Evolutionary conservation across 2,329 filamentous ascomycete genomes (phyloP).

Genomic region (Parastagonospora nodorum): DNA sequence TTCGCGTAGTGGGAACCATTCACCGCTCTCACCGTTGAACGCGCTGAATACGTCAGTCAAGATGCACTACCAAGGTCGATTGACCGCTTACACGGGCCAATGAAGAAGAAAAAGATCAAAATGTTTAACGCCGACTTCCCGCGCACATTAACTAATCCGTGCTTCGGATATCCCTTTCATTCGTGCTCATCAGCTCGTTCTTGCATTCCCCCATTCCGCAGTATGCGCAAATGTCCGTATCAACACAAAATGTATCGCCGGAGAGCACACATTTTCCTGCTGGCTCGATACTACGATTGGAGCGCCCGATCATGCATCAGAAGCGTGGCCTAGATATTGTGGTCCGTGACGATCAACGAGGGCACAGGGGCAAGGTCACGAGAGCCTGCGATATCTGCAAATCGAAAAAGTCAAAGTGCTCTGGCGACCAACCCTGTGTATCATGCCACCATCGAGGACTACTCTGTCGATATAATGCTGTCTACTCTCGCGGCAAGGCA

Average conservation of each 20-base stretch:
- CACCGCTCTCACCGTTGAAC: constrained; percentile 38
- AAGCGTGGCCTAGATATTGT: constrained; percentile 11
- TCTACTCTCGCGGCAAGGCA: constrained; percentile 32
- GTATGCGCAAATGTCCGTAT: background rate
- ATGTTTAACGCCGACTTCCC: constrained; percentile 65
- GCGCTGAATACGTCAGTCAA: constrained; percentile 7
- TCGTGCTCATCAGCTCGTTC: too few relatives aligned
- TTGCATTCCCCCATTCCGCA: too few relatives aligned
- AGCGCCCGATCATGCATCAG: background rate
- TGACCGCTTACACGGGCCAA: constrained; percentile 54
- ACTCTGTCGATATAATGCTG: constrained; percentile 29
- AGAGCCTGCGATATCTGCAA: constrained; percentile 40
- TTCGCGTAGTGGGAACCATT: constrained; percentile 31
- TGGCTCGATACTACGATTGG: too few relatives aligned
- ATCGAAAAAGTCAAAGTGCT: constrained; percentile 36
- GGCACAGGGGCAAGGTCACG: constrained; percentile 31
- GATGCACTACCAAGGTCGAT: too few relatives aligned
- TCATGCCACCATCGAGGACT: constrained; percentile 23
- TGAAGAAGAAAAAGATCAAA: constrained; percentile 72
- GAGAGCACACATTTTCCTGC: too few relatives aligned
- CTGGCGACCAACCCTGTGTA: constrained; percentile 32
- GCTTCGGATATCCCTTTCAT: too few relatives aligned
- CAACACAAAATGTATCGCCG: too few relatives aligned
- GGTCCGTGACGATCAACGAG: background rate
- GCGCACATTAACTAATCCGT: too few relatives aligned